Evolutionary conservation across 129 eudicot species (phyloP), one percentile per base, ranked within the genome.

Genomic region (Artemisia argyi): DNA sequence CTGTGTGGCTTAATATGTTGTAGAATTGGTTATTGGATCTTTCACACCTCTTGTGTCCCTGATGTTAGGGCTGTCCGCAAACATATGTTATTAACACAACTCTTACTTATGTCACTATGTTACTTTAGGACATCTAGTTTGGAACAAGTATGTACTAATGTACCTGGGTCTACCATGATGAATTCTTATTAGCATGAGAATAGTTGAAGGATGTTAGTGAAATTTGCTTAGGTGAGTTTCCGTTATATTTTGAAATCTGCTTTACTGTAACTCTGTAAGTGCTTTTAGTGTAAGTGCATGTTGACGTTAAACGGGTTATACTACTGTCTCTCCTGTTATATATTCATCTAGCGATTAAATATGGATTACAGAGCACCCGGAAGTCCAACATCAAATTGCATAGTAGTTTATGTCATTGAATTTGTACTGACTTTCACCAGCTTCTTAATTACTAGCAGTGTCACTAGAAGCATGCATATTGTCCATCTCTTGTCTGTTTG

Each of bases 151-250:
- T 30, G 44, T 20, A 50, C 54, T 24, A 15, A 35, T 28, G 44
- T 20, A 50, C 54, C 24, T 35, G n/a, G 14, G 32, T 48, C 32
- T 5, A 59, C 32, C 66, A 61, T 28, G 47, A 61, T 28, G 11
- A 61, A 17, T 10, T 15, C n/a, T 58, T 61, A 11, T 57, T 61
- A 12, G 9, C 15, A 26, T 61, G 66, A 61, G 30, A 61, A 26
- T 61, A 13, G 24, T 28, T 14, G 5, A 28, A 61, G 65, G 42
- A 59, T 26, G 46, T 39, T 39, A 28, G 47, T 61, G 44, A 11
- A 61, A 11, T 61, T 18, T 61, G 66, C 47, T 30, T 60, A 60
- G 65, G 65, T 60, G 5, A 60, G 42, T 30, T 30, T 30, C 35
- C 35, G 6, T 30, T 30, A 6, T 35, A 35, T 5, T 35, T 35